These are phyloP conservation scores for Erysimum cheiri DNA, from an alignment of 441 rosid species.

Conservation along the genomic window DNA sequence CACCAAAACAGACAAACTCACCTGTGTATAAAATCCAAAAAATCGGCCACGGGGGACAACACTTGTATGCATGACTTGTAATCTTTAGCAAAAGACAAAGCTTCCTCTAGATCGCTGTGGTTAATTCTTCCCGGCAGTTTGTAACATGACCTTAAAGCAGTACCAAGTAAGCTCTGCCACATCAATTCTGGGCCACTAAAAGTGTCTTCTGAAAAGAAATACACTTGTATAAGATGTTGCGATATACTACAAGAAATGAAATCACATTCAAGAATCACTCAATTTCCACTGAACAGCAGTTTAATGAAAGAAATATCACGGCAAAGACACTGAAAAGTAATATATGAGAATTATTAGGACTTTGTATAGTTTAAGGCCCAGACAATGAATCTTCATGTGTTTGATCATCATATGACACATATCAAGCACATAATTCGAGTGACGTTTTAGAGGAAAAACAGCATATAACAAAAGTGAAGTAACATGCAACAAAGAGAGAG, in stretches of 20 bases:
- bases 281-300: conserved; percentile 12
- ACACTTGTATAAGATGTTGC: conserved; percentile 22
- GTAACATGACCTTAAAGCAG: conserved; percentile 65
- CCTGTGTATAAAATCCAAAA: conserved; percentile 70
- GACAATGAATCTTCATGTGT: conserved; percentile 23
- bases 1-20: conserved; percentile 48
- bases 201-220: conserved; percentile 54
- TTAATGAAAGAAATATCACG: conserved; percentile 14
- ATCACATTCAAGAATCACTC: conserved; percentile 25
- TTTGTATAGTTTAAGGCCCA: conserved; percentile 13
- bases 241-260: conserved; percentile 8
- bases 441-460: conserved; percentile 6
- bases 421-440: conserved; percentile 21
- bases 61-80: conserved; percentile 75
- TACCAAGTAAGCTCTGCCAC: conserved; percentile 84
- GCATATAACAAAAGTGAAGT: background rate
- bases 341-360: conserved; percentile 23
- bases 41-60: conserved; percentile 80
- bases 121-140: conserved; percentile 46
- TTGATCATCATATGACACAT: conserved; percentile 8
- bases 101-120: conserved; percentile 56
- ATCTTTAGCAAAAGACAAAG: conserved; percentile 66
- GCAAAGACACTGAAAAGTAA: conserved; percentile 11
- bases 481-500: conserved; percentile 24
- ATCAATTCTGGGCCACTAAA: conserved; percentile 55